Base-by-base conservation (phyloP, 352 stramenopile genomes). In the Paralagenidium karlingii region DNA sequence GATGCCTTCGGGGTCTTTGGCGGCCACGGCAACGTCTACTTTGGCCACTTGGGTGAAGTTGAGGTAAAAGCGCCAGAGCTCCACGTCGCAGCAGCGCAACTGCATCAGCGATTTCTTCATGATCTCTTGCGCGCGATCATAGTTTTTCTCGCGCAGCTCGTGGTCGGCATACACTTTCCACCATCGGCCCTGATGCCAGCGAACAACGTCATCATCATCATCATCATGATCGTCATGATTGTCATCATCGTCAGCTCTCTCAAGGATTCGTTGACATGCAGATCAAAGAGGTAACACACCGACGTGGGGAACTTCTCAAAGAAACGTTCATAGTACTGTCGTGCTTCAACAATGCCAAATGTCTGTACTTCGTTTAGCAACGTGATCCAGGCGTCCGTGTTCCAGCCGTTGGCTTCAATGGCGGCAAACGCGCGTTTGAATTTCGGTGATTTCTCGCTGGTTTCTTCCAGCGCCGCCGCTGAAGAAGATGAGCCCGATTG, bases 21-120 rank as follows among this genome's bases (percentile, higher is more conserved):
- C 68, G 24, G 75, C 64, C 5, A 77, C 61, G 6, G 75, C 74
- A 30, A 84, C 67, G 32, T 90, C 75, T 33, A 90, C 54, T 36
- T 87, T 80, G 2, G 81, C 73, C 34, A 85, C 73, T 44, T 88
- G 87, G 22, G 76, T 89, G 40, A 93, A 90, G 47, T 79, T 76
- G 22, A 93, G 56, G 53, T 93, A 93, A 34, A 93, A 90, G 3
- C 73, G 58, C 79, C 79, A 93, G 13, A 93, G 58, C 12, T 93
- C 79, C 34, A 93, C 59, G 34, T 89, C 56, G 18, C 74, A 76
- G 39, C 74, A 88, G 15, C 76, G 68, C 31, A 89, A 45, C 54
- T 88, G 61, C 66, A 89, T 84, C 24, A 93, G 68, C 42, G 76
- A 86, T 55, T 85, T 87, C 51, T 85, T 82, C 37, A 93, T 86